Conservation (phyloP, 1,284 basidiomycete species). For the Cryptococcus depauperatus region DNA sequence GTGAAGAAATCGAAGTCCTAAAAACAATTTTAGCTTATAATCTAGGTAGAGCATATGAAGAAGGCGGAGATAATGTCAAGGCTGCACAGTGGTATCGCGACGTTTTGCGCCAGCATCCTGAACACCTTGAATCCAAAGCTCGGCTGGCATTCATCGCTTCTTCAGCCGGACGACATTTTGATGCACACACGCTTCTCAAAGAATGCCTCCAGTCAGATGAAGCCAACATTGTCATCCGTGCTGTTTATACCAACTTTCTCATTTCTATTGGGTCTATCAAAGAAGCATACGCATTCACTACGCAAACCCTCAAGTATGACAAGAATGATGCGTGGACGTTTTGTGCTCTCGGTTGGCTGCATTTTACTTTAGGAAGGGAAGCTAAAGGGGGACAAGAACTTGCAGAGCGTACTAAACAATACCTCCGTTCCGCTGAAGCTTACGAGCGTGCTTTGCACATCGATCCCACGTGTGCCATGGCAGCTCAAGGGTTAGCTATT, state of each 20-base stretch:
- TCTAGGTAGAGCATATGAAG: slow-evolving; percentile 78
- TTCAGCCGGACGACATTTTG: slow-evolving; percentile 59
- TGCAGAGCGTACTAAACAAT: slow-evolving; percentile 65
- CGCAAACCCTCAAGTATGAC: slow-evolving; percentile 70
- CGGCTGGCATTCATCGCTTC: slow-evolving; percentile 73
- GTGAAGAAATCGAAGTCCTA: slow-evolving; percentile 51
- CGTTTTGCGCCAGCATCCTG: slow-evolving; percentile 73
- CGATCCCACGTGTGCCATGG: slow-evolving; percentile 75
- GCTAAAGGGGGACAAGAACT: slow-evolving; percentile 49
- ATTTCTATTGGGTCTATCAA: slow-evolving; percentile 51
- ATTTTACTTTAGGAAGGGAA: slow-evolving; percentile 71
- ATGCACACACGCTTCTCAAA: slow-evolving; percentile 78
- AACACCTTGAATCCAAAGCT: slow-evolving; percentile 89
- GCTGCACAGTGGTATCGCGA: slow-evolving; percentile 79
- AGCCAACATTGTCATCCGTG: slow-evolving; percentile 49
- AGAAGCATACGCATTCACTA: slow-evolving; percentile 75
- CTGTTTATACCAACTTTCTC: slow-evolving; percentile 78
- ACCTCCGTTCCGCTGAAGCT: slow-evolving; percentile 73
- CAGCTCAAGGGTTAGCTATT: slow-evolving; percentile 87
- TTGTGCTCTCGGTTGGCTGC: slow-evolving; percentile 75
- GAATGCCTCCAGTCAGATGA: slow-evolving; percentile 53
- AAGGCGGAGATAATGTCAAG: slow-evolving; percentile 59
- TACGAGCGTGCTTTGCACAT: slow-evolving; percentile 79
- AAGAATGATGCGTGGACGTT: slow-evolving; percentile 82
- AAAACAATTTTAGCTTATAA: slow-evolving; percentile 81